phyloP scores from a whole-genome alignment of 2,329 filamentous ascomycete species.

The Trichoderma asperellum region DNA sequence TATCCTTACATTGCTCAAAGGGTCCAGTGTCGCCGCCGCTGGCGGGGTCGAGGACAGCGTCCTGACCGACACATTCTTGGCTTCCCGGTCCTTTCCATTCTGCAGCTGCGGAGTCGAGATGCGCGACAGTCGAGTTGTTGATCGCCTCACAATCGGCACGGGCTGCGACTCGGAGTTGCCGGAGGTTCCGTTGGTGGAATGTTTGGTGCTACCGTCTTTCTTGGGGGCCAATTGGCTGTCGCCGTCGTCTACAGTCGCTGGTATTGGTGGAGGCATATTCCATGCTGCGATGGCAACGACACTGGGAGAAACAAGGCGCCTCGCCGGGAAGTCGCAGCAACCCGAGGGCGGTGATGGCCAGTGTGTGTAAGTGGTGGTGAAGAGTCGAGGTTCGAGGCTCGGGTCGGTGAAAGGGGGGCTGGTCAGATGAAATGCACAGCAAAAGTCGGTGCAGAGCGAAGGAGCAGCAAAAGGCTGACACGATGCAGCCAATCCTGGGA shows the following conservation, averaged over 20 bases:
- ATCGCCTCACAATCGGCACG: conserved; percentile 30
- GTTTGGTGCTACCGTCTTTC: conserved; percentile 36
- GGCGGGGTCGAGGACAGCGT: conserved; percentile 35
- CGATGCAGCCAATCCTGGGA: background rate
- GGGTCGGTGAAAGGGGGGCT: background rate
- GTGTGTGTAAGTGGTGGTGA: background rate
- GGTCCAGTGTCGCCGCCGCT: conserved; percentile 41
- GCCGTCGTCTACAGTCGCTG: conserved; percentile 36
- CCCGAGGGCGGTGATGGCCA: conserved; percentile 11
- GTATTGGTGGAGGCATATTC: conserved; percentile 42
- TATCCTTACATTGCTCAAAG: conserved; percentile 44
- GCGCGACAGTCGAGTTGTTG: conserved; percentile 46
- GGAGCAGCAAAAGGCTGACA: conserved; percentile 10
- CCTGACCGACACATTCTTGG: conserved; percentile 36
- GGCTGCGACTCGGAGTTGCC: conserved; percentile 37
- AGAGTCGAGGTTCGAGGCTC: background rate
- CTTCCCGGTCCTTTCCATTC: conserved; percentile 41
- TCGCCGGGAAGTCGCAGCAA: conserved; percentile 20
- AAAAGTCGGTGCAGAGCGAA: background rate
- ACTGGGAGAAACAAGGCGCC: background rate
- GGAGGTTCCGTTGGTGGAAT: conserved; percentile 35
- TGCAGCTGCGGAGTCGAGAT: conserved; percentile 66
- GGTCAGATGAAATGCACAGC: background rate
- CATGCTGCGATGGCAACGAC: conserved; percentile 39
- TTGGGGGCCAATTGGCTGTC: conserved; percentile 37